Evolutionary conservation across 2,329 filamentous ascomycete species (phyloP).

Genomic region (Penicillium sp.): DNA sequence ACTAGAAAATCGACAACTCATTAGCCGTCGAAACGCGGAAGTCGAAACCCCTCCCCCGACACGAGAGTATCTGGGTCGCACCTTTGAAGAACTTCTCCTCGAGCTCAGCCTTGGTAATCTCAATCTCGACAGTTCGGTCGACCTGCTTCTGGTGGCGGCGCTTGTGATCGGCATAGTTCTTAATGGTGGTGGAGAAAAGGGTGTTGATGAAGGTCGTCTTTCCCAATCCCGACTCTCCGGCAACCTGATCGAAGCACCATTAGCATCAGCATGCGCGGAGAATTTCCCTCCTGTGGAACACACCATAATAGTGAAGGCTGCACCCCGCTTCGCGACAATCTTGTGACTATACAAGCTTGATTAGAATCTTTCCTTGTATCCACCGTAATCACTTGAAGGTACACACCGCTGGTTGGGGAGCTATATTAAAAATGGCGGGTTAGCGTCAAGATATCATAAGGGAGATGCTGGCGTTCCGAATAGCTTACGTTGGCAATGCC

Average conservation of each 20-base stretch:
- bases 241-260: conserved; percentile 63
- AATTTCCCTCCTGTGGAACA: conserved; percentile 27
- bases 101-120: conserved; percentile 98
- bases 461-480: not conserved
- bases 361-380: conserved; percentile 24
- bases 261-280: conserved; percentile 21
- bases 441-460: conserved; percentile 9
- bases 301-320: conserved; percentile 99
- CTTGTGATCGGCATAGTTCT: conserved; percentile 99
- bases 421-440: conserved; percentile 39
- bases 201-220: conserved; percentile 99
- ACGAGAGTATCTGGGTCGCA: conserved; percentile 42
- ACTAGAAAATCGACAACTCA: conserved; percentile 56
- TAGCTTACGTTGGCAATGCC: conserved; percentile 70
- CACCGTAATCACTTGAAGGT: conserved; percentile 42
- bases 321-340: conserved; percentile 80
- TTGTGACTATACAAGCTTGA: conserved; percentile 56
- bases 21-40: conserved; percentile 8
- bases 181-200: conserved; percentile 99
- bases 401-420: conserved; percentile 67
- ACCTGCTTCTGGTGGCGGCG: conserved; percentile 98
- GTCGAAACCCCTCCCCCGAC: not conserved
- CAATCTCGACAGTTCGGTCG: conserved; percentile 99
- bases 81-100: conserved; percentile 99
- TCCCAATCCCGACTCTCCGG: conserved; percentile 95